These are phyloP conservation scores for Blyttiomyces sp. DNA, from an alignment of 371 early-diverging fungal species.

Conservation along the genomic window DNA sequence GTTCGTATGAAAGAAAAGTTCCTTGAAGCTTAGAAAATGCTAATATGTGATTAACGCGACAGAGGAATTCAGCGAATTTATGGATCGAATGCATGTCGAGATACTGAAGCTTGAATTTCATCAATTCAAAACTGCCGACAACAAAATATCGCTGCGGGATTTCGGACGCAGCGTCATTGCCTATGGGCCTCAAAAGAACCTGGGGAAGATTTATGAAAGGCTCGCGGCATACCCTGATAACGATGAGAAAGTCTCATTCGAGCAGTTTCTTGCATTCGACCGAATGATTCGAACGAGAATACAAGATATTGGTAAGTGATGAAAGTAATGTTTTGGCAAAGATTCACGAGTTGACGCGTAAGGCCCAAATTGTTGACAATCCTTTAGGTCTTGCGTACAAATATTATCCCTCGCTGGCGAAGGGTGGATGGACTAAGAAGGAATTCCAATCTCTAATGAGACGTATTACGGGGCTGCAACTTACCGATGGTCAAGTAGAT, in stretches of 20 bases:
- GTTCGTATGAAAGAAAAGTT: neutral
- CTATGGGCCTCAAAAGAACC: constrained; percentile 15
- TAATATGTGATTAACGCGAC: too few species aligned
- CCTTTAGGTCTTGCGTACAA: constrained; percentile 26
- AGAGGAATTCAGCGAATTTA: constrained; percentile 29
- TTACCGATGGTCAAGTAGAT: constrained; percentile 26
- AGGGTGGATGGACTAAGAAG: constrained; percentile 3
- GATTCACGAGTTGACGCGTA: neutral
- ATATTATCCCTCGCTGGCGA: constrained; percentile 16
- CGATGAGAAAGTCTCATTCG: constrained; percentile 23
- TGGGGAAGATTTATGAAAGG: constrained; percentile 3
- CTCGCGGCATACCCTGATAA: constrained; percentile 4
- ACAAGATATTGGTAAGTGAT: constrained; percentile 22
- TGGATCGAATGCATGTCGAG: constrained; percentile 26
- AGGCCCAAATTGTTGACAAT: too few species aligned
- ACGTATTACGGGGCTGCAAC: constrained; percentile 17
- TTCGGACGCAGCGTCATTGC: constrained; percentile 17
- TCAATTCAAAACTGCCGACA: constrained; percentile 19
- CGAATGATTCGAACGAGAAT: constrained; percentile 20
- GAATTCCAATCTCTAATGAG: constrained; percentile 24
- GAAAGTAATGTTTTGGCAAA: neutral
- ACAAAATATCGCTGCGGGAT: constrained; percentile 23
- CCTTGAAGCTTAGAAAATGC: too few species aligned
- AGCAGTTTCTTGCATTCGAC: constrained; percentile 26
- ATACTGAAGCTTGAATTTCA: constrained; percentile 32